Percentiles rank a stretch among this genome's conserved stretches.
Conservation (phyloP, 1,139 yeast genomes). For the Candida sp. region DNA sequence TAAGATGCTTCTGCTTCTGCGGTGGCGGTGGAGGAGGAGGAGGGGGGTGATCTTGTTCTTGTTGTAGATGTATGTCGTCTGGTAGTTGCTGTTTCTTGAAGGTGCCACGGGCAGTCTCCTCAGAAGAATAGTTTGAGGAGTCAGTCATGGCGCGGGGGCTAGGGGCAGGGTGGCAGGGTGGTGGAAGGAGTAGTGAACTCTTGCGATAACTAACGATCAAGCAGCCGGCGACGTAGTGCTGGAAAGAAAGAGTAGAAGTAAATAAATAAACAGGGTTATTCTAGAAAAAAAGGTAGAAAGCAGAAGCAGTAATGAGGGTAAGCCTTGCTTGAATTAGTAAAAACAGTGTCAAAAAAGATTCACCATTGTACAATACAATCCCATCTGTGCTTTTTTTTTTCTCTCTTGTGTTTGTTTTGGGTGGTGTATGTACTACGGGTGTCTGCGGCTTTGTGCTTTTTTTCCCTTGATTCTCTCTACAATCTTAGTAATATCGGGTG, state of each 20-base stretch:
- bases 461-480: neutral
- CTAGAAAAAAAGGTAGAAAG: no score
- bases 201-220: no score
- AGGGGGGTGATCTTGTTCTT: neutral
- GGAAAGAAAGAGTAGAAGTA: no score
- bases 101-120: neutral
- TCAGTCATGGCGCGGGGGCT: neutral
- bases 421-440: neutral
- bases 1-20: no score
- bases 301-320: no score
- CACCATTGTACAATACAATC: no score
- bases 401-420: neutral
- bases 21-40: neutral
- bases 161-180: neutral
- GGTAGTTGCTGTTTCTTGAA: neutral
- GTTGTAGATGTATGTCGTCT: neutral
- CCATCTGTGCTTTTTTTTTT: no score
- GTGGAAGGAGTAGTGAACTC: neutral
- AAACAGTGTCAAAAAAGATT: no score
- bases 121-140: neutral
- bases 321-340: no score
- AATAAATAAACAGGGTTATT: no score
- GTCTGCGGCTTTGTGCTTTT: neutral
- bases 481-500: constrained; percentile 1
- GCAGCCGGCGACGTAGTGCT: no score